phyloP scores from a whole-genome alignment of 129 eudicot genomes.

The Ambrosia artemisiifolia region DNA sequence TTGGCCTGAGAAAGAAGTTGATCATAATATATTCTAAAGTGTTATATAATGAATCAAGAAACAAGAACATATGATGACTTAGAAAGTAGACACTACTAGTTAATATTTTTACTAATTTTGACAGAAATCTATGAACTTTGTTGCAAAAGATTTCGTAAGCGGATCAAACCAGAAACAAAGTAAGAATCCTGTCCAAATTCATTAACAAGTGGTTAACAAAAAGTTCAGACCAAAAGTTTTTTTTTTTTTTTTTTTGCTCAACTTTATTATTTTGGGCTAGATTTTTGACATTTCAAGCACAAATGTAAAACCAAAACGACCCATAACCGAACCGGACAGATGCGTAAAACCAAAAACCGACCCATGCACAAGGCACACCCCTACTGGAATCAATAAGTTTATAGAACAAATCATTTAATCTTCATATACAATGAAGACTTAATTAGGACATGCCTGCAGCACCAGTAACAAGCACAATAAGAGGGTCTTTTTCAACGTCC shows the following conservation, averaged over 20 bases:
- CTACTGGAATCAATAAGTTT: neutral
- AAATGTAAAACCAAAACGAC: too few relatives aligned
- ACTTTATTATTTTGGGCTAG: too few relatives aligned
- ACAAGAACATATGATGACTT: neutral
- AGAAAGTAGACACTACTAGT: constrained; percentile 11
- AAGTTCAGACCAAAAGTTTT: too few relatives aligned
- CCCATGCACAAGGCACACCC: too few relatives aligned
- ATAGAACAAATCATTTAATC: neutral
- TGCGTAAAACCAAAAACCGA: too few relatives aligned
- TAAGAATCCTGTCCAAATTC: neutral
- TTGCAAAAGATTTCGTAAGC: neutral
- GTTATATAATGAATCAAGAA: constrained; percentile 5
- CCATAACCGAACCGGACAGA: too few relatives aligned
- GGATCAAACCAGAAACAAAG: neutral
- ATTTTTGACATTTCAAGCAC: too few relatives aligned
- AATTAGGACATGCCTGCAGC: constrained; percentile 79
- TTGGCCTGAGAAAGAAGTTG: constrained; percentile 52
- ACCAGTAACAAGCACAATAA: constrained; percentile 71
- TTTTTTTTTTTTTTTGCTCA: too few relatives aligned
- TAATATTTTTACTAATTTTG: neutral
- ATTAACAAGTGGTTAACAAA: too few relatives aligned
- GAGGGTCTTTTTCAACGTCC: constrained; percentile 67
- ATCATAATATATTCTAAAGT: neutral
- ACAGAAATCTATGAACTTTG: constrained; percentile 8
- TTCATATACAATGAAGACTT: neutral